These are phyloP conservation scores for Pittosporum tobira DNA, from an alignment of 129 eudicot species.

Conservation along the genomic window DNA sequence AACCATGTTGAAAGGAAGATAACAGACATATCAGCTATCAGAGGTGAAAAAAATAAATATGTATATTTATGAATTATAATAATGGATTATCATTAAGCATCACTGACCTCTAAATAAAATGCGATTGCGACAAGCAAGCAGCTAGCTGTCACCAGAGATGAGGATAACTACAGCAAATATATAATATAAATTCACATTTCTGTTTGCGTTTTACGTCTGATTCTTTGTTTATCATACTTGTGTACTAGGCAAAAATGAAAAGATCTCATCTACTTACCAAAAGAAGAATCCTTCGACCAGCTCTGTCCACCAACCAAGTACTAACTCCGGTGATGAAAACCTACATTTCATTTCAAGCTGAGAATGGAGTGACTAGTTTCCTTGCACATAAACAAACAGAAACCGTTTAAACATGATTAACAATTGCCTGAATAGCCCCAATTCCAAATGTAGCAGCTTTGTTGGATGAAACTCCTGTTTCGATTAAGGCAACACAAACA, in stretches of 20 bases:
- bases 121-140: conserved; percentile 53
- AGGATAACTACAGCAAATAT: conserved; percentile 40
- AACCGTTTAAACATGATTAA: not conserved
- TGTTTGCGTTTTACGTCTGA: not conserved
- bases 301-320: conserved; percentile 53
- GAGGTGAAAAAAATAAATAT: not conserved
- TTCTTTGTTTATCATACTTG: not conserved
- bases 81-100: not conserved
- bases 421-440: conserved; percentile 72
- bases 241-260: not conserved
- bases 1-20: not conserved
- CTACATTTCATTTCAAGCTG: conserved; percentile 25
- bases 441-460: conserved; percentile 68
- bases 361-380: conserved; percentile 12
- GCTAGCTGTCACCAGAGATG: conserved; percentile 50
- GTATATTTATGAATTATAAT: too few species aligned
- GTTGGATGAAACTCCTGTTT: conserved; percentile 54
- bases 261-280: conserved; percentile 22
- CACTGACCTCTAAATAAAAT: conserved; percentile 56
- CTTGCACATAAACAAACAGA: conserved; percentile 1
- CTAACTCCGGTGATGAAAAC: conserved; percentile 66
- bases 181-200: not conserved
- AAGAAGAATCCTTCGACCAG: conserved; percentile 66
- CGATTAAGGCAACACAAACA: not conserved
- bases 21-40: not conserved